Conservation (phyloP, 257 asterid species). For the Nicotiana noctiflora region DNA sequence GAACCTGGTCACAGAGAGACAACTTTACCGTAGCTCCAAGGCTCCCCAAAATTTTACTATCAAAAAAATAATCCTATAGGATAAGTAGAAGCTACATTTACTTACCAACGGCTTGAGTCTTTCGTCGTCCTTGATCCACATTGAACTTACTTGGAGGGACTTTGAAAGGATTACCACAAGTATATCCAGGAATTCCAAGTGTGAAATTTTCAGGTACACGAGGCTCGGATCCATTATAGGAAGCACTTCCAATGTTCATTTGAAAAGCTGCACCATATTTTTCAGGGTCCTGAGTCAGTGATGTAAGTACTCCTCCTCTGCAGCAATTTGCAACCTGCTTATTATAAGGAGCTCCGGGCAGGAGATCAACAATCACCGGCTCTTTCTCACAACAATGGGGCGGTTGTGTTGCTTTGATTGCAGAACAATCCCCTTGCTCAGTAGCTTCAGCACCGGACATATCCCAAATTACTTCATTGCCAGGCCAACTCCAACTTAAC, state of each 20-base stretch:
- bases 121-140: slow-evolving; percentile 58
- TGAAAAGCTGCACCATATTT: slow-evolving; percentile 36
- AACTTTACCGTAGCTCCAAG: too few species aligned
- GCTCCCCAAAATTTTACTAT: too few species aligned
- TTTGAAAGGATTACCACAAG: slow-evolving; percentile 46
- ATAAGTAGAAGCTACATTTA: neutral
- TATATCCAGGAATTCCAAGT: slow-evolving; percentile 64
- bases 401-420: slow-evolving; percentile 24
- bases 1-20: too few species aligned
- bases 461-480: slow-evolving; percentile 57
- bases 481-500: slow-evolving; percentile 61
- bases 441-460: slow-evolving; percentile 63
- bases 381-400: slow-evolving; percentile 70
- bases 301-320: slow-evolving; percentile 61
- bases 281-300: slow-evolving; percentile 43
- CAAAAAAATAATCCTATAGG: neutral
- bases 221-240: neutral
- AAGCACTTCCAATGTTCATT: slow-evolving; percentile 38
- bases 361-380: slow-evolving; percentile 62
- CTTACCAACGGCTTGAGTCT: slow-evolving; percentile 66
- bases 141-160: slow-evolving; percentile 53
- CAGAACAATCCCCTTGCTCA: slow-evolving; percentile 74
- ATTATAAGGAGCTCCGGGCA: slow-evolving; percentile 52
- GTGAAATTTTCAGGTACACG: slow-evolving; percentile 40
- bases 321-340: slow-evolving; percentile 62